These are phyloP conservation scores for Taphrina betulina DNA, from an alignment of 1,139 yeast genomes.

Conservation along the genomic window DNA sequence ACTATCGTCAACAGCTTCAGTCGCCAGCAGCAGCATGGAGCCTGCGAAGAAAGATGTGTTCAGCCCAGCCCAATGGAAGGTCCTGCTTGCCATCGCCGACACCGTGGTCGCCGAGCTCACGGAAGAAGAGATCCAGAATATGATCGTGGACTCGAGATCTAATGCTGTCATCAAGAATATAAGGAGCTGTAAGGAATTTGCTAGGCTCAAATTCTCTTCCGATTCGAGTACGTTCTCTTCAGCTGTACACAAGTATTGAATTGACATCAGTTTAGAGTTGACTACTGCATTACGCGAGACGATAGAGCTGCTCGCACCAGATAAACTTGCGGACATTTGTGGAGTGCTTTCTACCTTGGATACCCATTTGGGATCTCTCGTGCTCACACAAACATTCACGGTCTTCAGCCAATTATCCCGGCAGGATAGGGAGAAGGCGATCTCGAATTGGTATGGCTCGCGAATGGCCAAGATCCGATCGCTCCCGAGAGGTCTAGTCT, in stretches of 20 bases:
- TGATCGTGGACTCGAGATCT: conserved; percentile 23
- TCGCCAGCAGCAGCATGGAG: neutral
- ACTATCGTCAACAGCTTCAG: neutral
- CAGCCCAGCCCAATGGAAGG: conserved; percentile 37
- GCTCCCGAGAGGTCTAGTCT: conserved; percentile 19
- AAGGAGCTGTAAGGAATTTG: conserved; percentile 20
- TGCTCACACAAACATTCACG: conserved; percentile 23
- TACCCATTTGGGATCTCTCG: conserved; percentile 18
- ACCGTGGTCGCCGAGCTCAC: conserved; percentile 27
- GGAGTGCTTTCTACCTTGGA: conserved; percentile 19
- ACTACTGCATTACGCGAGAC: conserved; percentile 28
- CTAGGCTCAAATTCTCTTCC: conserved; percentile 15
- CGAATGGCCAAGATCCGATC: conserved; percentile 16
- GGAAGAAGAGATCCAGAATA: conserved; percentile 30
- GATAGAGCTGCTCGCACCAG: conserved; percentile 5
- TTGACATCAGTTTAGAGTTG: conserved; percentile 1
- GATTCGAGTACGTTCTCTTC: conserved; percentile 19
- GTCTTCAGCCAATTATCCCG: conserved; percentile 21
- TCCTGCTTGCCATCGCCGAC: conserved; percentile 23
- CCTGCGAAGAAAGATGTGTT: conserved; percentile 29
- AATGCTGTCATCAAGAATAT: conserved; percentile 15
- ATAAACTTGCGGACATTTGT: conserved; percentile 19
- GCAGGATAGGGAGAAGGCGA: conserved; percentile 7
- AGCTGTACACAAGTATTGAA: neutral
- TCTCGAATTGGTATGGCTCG: conserved; percentile 18